Evolutionary conservation across 345 rosid genomes (phyloP).

Genomic region (Salix exigua): DNA sequence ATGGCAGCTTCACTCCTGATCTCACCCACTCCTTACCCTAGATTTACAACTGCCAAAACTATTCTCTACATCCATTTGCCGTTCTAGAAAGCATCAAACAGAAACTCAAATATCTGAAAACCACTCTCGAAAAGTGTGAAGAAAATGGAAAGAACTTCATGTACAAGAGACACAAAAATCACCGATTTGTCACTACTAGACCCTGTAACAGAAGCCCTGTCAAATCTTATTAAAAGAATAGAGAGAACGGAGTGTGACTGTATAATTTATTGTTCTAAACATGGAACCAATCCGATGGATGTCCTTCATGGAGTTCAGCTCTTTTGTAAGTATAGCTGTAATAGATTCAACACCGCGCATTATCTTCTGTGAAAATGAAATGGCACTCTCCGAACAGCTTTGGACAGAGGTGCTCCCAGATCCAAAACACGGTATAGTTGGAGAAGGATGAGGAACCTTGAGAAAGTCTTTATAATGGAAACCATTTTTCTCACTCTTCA

Average conservation of each 20-base stretch:
- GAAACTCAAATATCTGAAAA: background rate
- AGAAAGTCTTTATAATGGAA: constrained; percentile 30
- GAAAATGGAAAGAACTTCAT: background rate
- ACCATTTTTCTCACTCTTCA: constrained; percentile 29
- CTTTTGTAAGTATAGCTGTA: constrained; percentile 55
- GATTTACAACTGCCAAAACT: background rate
- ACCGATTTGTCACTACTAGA: background rate
- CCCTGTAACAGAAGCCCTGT: constrained; percentile 27
- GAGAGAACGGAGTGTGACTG: background rate
- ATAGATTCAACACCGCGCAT: constrained; percentile 58
- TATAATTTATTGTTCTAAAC: background rate
- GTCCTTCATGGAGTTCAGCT: constrained; percentile 61
- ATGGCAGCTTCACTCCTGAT: background rate
- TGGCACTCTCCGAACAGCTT: constrained; percentile 61
- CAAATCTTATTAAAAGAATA: constrained; percentile 6
- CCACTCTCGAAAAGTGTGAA: background rate
- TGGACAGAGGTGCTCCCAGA: constrained; percentile 37
- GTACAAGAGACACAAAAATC: background rate
- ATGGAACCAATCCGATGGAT: constrained; percentile 14
- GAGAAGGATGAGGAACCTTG: constrained; percentile 36
- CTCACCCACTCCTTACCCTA: background rate
- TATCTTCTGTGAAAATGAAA: constrained; percentile 71
- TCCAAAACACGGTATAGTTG: constrained; percentile 21
- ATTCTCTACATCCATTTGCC: background rate
- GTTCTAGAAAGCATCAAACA: background rate